Evolutionary conservation across 306 rosid genomes (phyloP), one percentile per base, ranked within the genome.

Genomic region (Cotoneaster glaucophyllus): DNA sequence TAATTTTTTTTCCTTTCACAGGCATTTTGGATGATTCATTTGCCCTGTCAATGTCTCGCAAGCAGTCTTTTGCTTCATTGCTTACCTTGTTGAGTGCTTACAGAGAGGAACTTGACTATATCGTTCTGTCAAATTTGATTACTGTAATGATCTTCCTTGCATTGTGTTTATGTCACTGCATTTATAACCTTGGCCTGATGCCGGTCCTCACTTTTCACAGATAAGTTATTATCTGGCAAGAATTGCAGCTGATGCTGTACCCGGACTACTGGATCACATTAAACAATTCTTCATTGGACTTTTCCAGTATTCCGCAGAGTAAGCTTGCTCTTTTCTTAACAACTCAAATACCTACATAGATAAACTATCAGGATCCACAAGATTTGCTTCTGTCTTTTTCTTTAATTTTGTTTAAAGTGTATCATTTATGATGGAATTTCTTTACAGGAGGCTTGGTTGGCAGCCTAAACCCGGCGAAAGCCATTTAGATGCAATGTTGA

Each of bases 391-490:
- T 48, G 21, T 58, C 7, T 39, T 28, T 10, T 70, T 6, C 1
- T 74, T 71, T 26, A 21, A 12, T 24, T 61, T 15, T 41, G 29
- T 57, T 7, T 22, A 28, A 52, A 22, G 21, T 43, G 11, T 39
- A 32, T 37, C 45, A 59, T 24, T 15, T 56, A 26, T 64, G 7
- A 39, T 41, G 67, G 25, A 45, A 72, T 82, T 70, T 65, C 21
- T 64, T 71, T 82, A 64, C 83, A 94, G 98, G 90, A 90, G 77
- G 86, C 97, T 94, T 80, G 97, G 98, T 70, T 94, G 98, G 98
- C 91, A 94, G 9, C 85, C 97, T 54, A 92, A 89, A 82, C 80
- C 77, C 24, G 77, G 82, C 1, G 88, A 87, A 81, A 81, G 83
- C 80, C 86, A 84, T 84, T 84, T 90, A 64, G 92, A 95, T 84